Evolutionary conservation across 2,329 filamentous ascomycete species (phyloP).

Genomic region (Dactylellina haptotyla): DNA sequence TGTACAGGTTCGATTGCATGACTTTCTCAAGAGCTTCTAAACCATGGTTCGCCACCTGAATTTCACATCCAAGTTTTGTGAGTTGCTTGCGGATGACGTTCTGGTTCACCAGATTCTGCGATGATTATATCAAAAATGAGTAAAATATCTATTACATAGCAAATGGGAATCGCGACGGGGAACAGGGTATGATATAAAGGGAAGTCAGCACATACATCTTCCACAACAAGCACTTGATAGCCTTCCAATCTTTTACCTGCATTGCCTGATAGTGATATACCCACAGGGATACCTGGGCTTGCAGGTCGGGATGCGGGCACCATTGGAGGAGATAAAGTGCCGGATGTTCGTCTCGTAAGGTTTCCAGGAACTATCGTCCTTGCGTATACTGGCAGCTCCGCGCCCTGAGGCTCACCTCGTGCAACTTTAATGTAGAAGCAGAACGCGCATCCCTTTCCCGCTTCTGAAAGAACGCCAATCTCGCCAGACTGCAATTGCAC

Average conservation of each 20-base stretch:
- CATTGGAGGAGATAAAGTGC: slow-evolving; percentile 1
- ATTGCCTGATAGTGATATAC: no score
- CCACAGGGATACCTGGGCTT: no score
- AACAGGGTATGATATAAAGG: neutral
- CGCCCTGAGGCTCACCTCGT: slow-evolving; percentile 58
- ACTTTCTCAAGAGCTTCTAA: slow-evolving; percentile 71
- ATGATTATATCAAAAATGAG: slow-evolving; percentile 53
- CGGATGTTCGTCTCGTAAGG: slow-evolving; percentile 1
- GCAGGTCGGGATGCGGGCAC: neutral
- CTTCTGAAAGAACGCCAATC: slow-evolving; percentile 75
- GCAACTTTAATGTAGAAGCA: slow-evolving; percentile 77
- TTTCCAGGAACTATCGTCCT: slow-evolving; percentile 26
- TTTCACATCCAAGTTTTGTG: slow-evolving; percentile 70
- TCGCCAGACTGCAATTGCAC: slow-evolving; percentile 81
- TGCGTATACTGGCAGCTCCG: slow-evolving; percentile 24
- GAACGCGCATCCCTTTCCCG: slow-evolving; percentile 77
- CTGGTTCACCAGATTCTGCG: slow-evolving; percentile 75
- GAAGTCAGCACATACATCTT: slow-evolving; percentile 2
- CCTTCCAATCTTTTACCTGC: slow-evolving; percentile 15
- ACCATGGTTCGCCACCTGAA: slow-evolving; percentile 73
- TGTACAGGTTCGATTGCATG: slow-evolving; percentile 66
- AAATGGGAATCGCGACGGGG: no score
- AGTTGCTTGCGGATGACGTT: slow-evolving; percentile 72
- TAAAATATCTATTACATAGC: neutral
- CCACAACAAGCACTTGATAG: neutral